phyloP scores from a whole-genome alignment of 2,329 filamentous ascomycete species.

The Aspergillus intermedius region DNA sequence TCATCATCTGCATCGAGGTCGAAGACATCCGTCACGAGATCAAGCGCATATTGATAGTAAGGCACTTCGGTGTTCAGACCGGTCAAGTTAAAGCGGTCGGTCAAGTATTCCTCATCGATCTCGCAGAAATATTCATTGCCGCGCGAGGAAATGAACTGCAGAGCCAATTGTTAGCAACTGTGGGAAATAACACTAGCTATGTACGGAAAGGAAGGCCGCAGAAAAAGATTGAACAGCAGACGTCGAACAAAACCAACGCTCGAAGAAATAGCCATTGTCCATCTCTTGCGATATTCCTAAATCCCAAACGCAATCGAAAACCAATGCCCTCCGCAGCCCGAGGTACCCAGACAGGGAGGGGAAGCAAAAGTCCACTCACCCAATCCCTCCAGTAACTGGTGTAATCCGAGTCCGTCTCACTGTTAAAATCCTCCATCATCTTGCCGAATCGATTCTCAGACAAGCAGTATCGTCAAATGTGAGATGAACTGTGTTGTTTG shows the following conservation, averaged over 20 bases:
- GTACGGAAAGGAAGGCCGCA: not conserved
- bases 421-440: constrained; percentile 92
- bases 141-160: constrained; percentile 90
- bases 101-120: constrained; percentile 97
- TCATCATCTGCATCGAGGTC: constrained; percentile 98
- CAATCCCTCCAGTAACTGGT: constrained; percentile 99
- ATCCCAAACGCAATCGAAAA: not conserved
- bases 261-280: not conserved
- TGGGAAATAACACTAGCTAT: not conserved
- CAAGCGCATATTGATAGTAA: constrained; percentile 97
- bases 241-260: not conserved
- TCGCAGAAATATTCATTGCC: constrained; percentile 99
- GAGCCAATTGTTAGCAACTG: not conserved
- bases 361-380: constrained; percentile 56
- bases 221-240: not conserved
- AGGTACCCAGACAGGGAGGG: too few relatives aligned
- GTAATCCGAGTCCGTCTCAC: constrained; percentile 97
- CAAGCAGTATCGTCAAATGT: not conserved
- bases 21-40: constrained; percentile 96
- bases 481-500: constrained; percentile 11
- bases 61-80: constrained; percentile 95
- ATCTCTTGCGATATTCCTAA: not conserved
- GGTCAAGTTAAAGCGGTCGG: constrained; percentile 95
- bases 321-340: not conserved
- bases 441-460: constrained; percentile 4